These are phyloP conservation scores for Boletellus deceptivus DNA, from an alignment of 1,284 basidiomycete genomes.

Conservation along the genomic window DNA sequence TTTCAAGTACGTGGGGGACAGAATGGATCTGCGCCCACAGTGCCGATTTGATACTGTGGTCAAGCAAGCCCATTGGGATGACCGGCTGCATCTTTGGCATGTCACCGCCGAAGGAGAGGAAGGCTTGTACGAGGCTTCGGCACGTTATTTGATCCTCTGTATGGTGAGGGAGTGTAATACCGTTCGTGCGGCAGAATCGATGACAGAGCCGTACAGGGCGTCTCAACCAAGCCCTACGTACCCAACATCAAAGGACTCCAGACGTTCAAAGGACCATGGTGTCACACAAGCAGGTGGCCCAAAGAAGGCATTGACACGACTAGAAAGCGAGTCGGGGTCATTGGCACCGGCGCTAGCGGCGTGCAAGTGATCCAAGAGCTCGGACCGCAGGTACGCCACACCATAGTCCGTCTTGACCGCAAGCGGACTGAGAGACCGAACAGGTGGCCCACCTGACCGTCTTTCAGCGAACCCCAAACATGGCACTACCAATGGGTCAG, in stretches of 20 bases:
- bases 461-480: conserved; percentile 21
- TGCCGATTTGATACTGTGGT: conserved; percentile 16
- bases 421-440: neutral
- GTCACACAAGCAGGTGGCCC: conserved; percentile 16
- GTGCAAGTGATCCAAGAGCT: conserved; percentile 17
- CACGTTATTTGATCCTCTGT: conserved; percentile 14
- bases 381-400: conserved; percentile 9
- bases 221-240: conserved; percentile 7
- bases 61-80: conserved; percentile 17
- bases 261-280: conserved; percentile 9
- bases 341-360: conserved; percentile 17
- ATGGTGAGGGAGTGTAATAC: neutral
- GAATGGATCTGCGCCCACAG: conserved; percentile 12
- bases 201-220: conserved; percentile 5
- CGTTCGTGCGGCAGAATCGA: too few species aligned
- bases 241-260: conserved; percentile 13
- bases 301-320: conserved; percentile 5
- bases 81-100: conserved; percentile 15
- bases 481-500: conserved; percentile 16
- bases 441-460: conserved; percentile 16
- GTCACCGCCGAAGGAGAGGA: conserved; percentile 9
- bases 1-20: conserved; percentile 16
- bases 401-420: neutral
- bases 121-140: conserved; percentile 1
- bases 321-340: conserved; percentile 13